Evolutionary conservation across 331 rosid genomes (phyloP).

Genomic region (Acacia pycnantha): DNA sequence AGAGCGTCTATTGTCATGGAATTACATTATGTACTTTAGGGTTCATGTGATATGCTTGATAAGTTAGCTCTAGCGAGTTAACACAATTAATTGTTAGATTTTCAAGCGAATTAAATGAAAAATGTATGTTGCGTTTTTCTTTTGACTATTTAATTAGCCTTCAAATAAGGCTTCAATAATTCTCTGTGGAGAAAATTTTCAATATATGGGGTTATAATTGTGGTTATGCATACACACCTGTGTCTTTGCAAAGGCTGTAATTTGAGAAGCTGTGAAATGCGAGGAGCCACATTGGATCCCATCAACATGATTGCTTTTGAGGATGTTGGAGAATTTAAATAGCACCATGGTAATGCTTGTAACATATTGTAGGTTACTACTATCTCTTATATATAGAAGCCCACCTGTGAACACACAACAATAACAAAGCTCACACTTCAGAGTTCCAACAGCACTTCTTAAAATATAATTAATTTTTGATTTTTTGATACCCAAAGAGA

Average conservation of each 20-base stretch:
- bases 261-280: conserved; percentile 51
- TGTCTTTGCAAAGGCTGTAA: conserved; percentile 63
- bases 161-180: not conserved
- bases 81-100: not conserved
- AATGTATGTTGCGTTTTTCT: not conserved
- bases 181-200: not conserved
- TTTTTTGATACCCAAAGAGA: too few relatives aligned
- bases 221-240: conserved; percentile 44
- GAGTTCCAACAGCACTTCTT: not conserved
- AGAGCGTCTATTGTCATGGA: not conserved
- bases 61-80: not conserved
- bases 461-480: not conserved
- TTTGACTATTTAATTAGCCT: not conserved
- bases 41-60: not conserved
- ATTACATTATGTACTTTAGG: not conserved
- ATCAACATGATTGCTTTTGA: conserved; percentile 37
- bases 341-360: conserved; percentile 66
- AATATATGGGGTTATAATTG: not conserved
- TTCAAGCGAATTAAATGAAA: not conserved
- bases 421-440: not conserved
- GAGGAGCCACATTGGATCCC: conserved; percentile 70
- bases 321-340: conserved; percentile 57
- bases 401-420: conserved; percentile 54
- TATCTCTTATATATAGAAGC: conserved; percentile 67
- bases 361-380: conserved; percentile 74